phyloP scores from a whole-genome alignment of 1,284 basidiomycete species.

The Ustilago trichophora region DNA sequence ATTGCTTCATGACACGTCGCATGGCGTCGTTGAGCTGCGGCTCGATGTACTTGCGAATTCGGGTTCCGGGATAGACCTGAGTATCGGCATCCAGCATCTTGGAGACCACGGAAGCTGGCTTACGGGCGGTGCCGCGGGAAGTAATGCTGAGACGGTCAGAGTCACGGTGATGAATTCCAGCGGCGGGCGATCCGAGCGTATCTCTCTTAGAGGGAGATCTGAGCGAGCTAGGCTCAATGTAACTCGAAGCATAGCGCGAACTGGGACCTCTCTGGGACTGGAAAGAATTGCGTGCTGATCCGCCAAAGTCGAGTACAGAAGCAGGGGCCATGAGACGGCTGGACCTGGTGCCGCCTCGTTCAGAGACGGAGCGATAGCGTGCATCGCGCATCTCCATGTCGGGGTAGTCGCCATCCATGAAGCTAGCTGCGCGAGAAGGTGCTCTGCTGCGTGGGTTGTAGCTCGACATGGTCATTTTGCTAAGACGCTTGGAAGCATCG shows the following conservation, averaged over 20 bases:
- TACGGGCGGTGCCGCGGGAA: constrained; percentile 26
- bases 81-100: constrained; percentile 38
- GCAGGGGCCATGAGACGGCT: constrained; percentile 24
- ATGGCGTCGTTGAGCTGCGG: constrained; percentile 46
- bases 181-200: not conserved
- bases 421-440: constrained; percentile 26
- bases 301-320: constrained; percentile 24
- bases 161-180: constrained; percentile 25
- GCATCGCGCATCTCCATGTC: constrained; percentile 24
- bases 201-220: constrained; percentile 19
- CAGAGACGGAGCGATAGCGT: constrained; percentile 22
- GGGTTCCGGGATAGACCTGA: constrained; percentile 44
- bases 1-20: constrained; percentile 51
- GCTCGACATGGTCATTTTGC: constrained; percentile 32
- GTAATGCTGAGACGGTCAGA: constrained; percentile 30
- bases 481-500: constrained; percentile 26
- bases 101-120: constrained; percentile 23
- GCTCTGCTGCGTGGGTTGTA: constrained; percentile 10
- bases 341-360: constrained; percentile 21
- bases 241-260: constrained; percentile 23
- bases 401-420: constrained; percentile 14
- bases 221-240: constrained; percentile 21
- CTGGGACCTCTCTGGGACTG: constrained; percentile 12
- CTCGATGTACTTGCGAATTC: constrained; percentile 48
- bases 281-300: constrained; percentile 10